Percentiles rank a stretch among this genome's conserved stretches.
phyloP scores from a whole-genome alignment of 2,329 filamentous ascomycete species.

The Colletotrichum sojae region DNA sequence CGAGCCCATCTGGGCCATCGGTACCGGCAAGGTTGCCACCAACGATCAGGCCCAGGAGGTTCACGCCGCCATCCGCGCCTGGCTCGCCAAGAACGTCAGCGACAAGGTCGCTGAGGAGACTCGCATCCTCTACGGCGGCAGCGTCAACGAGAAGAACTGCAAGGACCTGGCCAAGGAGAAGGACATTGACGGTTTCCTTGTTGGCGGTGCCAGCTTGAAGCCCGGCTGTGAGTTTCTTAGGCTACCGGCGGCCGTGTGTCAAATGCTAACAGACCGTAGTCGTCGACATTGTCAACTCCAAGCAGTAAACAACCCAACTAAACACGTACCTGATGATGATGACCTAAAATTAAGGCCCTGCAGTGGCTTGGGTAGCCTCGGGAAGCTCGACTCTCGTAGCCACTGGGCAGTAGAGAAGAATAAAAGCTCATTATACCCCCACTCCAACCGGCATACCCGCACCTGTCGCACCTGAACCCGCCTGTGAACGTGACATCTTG shows the following conservation, averaged over 20 bases:
- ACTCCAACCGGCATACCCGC: not conserved
- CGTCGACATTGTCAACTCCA: constrained; percentile 73
- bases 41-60: constrained; percentile 94
- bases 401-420: constrained; percentile 22
- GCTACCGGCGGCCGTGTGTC: not conserved
- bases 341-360: constrained; percentile 19
- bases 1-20: constrained; percentile 97
- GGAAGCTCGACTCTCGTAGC: not conserved
- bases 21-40: constrained; percentile 93
- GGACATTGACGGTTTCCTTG: constrained; percentile 98
- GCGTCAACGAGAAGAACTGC: constrained; percentile 98
- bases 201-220: constrained; percentile 96
- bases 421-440: constrained; percentile 32
- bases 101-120: constrained; percentile 86
- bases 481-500: constrained; percentile 14
- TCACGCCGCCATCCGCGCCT: constrained; percentile 90
- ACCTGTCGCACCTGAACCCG: not conserved
- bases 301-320: constrained; percentile 55
- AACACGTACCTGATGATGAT: constrained; percentile 38
- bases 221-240: constrained; percentile 79
- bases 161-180: constrained; percentile 89
- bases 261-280: constrained; percentile 53
- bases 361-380: constrained; percentile 11
- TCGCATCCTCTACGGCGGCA: constrained; percentile 95
- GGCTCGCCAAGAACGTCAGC: constrained; percentile 85